These are phyloP conservation scores for Talaromyces sp. DNA, from an alignment of 2,329 filamentous ascomycete species.

Conservation along the genomic window DNA sequence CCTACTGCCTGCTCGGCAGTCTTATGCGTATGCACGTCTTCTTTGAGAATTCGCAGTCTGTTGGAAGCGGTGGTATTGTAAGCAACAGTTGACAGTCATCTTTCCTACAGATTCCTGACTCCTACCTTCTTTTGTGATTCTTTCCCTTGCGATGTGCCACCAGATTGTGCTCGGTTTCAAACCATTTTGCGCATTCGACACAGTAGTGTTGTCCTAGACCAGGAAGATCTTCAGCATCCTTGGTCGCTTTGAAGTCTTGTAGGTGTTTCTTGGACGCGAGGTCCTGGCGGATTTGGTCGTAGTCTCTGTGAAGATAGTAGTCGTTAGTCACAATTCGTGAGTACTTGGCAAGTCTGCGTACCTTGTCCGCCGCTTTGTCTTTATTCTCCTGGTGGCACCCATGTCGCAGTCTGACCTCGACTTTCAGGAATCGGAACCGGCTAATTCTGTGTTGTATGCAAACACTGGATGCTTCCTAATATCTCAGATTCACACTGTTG, in stretches of 20 bases:
- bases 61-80: neutral
- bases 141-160: constrained; percentile 76
- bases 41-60: constrained; percentile 74
- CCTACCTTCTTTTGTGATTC: constrained; percentile 82
- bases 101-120: neutral
- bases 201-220: constrained; percentile 84
- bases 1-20: constrained; percentile 77
- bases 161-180: constrained; percentile 76
- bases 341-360: constrained; percentile 29
- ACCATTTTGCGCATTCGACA: constrained; percentile 92
- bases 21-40: constrained; percentile 81
- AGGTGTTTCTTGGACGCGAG: constrained; percentile 74
- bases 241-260: constrained; percentile 68
- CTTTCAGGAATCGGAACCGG: neutral
- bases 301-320: constrained; percentile 59
- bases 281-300: constrained; percentile 88
- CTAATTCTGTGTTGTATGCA: no score
- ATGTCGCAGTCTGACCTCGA: constrained; percentile 44
- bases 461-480: no score
- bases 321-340: neutral
- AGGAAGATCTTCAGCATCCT: constrained; percentile 79
- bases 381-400: constrained; percentile 63
- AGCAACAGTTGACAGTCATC: neutral
- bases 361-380: constrained; percentile 69
- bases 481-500: neutral